Percentiles rank a stretch among this genome's conserved stretches.
Conservation (phyloP, 1,284 basidiomycete species). For the Xerocomus minutiporus region DNA sequence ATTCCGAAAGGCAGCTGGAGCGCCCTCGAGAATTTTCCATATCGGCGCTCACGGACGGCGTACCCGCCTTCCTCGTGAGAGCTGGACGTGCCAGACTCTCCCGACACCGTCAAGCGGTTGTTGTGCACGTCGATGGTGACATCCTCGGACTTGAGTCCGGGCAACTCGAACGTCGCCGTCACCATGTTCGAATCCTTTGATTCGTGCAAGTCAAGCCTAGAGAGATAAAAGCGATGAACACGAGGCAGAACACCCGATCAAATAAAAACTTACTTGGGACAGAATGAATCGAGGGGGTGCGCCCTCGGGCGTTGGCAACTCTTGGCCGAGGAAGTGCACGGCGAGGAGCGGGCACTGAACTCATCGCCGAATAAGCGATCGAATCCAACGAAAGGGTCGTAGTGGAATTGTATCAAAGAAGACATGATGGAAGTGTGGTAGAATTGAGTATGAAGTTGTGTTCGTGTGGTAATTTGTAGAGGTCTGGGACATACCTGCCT, state of each 20-base stretch:
- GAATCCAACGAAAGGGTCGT: not conserved
- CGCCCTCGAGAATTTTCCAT: constrained; percentile 2
- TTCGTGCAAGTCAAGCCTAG: constrained; percentile 43
- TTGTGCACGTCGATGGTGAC: constrained; percentile 39
- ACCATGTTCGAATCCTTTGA: constrained; percentile 36
- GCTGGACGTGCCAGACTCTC: constrained; percentile 22
- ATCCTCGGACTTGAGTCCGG: constrained; percentile 39
- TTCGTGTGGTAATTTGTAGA: not conserved
- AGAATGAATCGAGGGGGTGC: not conserved
- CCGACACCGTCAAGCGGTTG: constrained; percentile 41
- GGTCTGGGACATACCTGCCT: not conserved
- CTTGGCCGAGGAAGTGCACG: not conserved
- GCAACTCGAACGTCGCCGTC: constrained; percentile 44
- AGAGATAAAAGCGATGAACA: not conserved
- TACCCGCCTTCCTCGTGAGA: not conserved
- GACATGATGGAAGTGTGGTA: not conserved
- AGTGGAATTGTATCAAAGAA: not conserved
- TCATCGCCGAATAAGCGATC: not conserved
- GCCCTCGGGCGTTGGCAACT: too few species aligned
- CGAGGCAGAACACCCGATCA: too few species aligned
- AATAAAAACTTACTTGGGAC: not conserved
- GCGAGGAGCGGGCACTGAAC: not conserved
- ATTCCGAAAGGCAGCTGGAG: constrained; percentile 1
- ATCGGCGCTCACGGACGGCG: constrained; percentile 1
- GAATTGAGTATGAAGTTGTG: not conserved